A percentile compares a stretch with the other conserved stretches of the same genome.
phyloP scores from a whole-genome alignment of 1,284 basidiomycete genomes.

The Xanthoconium separans region DNA sequence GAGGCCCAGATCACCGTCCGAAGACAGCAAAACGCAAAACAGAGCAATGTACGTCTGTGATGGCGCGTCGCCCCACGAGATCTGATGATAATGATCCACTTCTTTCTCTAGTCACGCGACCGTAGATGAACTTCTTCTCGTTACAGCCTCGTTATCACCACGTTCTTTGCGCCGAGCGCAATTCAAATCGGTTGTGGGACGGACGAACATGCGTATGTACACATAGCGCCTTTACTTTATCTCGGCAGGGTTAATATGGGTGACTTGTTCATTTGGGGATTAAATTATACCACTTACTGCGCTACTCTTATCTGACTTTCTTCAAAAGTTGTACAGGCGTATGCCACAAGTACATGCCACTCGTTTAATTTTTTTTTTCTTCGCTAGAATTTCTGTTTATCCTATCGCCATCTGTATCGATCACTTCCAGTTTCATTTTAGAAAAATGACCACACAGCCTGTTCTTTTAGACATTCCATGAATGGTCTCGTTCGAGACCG shows the following conservation, averaged over 20 bases:
- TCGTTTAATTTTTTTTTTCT: slow-evolving; percentile 18
- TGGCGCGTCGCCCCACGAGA: background rate
- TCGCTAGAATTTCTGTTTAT: slow-evolving; percentile 9
- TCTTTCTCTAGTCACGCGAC: slow-evolving; percentile 27
- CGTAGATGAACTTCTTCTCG: slow-evolving; percentile 25
- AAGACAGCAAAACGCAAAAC: slow-evolving; percentile 28
- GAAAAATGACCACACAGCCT: slow-evolving; percentile 1
- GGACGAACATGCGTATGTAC: slow-evolving; percentile 1
- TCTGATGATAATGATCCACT: slow-evolving; percentile 17
- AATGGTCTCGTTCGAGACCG: slow-evolving; percentile 9
- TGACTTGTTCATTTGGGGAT: slow-evolving; percentile 16
- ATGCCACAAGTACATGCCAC: slow-evolving; percentile 14
- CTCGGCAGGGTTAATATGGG: slow-evolving; percentile 24
- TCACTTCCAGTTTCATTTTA: slow-evolving; percentile 10
- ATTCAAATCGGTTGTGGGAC: slow-evolving; percentile 15
- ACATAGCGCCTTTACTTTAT: slow-evolving; percentile 18
- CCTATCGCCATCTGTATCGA: slow-evolving; percentile 14
- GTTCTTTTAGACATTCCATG: slow-evolving; percentile 3
- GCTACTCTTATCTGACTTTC: background rate
- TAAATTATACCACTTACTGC: slow-evolving; percentile 31
- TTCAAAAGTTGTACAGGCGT: slow-evolving; percentile 22
- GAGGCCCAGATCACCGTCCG: slow-evolving; percentile 34
- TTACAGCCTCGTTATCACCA: slow-evolving; percentile 8
- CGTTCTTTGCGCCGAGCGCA: slow-evolving; percentile 25
- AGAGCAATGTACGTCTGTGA: slow-evolving; percentile 18